These are phyloP conservation scores for Santalum album DNA, from an alignment of 164 flowering plant species.

Conservation along the genomic window DNA sequence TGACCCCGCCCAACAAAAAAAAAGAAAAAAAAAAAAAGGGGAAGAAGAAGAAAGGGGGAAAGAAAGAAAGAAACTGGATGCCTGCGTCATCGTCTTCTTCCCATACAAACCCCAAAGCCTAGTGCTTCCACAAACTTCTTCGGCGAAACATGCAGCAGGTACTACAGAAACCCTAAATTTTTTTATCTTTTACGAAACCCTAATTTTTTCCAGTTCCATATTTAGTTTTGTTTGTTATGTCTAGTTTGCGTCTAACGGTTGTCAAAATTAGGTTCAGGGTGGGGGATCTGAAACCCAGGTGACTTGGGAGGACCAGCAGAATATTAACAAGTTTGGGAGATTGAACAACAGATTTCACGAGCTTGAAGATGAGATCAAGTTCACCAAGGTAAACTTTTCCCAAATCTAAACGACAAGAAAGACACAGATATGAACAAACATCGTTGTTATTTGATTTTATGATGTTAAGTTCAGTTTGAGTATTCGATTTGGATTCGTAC, in stretches of 20 bases:
- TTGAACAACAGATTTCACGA: slow-evolving; percentile 86
- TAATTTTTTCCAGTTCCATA: no score
- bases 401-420: neutral
- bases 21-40: no score
- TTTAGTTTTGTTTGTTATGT: neutral
- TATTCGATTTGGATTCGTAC: neutral
- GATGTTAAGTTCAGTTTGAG: neutral
- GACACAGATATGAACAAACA: neutral
- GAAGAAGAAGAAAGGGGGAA: no score
- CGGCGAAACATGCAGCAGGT: no score
- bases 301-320: slow-evolving; percentile 99
- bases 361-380: slow-evolving; percentile 81
- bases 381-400: slow-evolving; percentile 48
- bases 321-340: slow-evolving; percentile 83
- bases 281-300: slow-evolving; percentile 73
- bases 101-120: no score
- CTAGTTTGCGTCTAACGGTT: neutral
- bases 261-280: slow-evolving; percentile 17
- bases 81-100: no score
- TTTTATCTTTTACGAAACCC: no score
- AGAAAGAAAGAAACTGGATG: no score
- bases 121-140: no score
- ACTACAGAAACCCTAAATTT: no score
- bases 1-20: no score
- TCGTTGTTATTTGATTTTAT: neutral